Conservation (phyloP, 2,329 filamentous ascomycete species). For the Aspergillus uvarum region DNA sequence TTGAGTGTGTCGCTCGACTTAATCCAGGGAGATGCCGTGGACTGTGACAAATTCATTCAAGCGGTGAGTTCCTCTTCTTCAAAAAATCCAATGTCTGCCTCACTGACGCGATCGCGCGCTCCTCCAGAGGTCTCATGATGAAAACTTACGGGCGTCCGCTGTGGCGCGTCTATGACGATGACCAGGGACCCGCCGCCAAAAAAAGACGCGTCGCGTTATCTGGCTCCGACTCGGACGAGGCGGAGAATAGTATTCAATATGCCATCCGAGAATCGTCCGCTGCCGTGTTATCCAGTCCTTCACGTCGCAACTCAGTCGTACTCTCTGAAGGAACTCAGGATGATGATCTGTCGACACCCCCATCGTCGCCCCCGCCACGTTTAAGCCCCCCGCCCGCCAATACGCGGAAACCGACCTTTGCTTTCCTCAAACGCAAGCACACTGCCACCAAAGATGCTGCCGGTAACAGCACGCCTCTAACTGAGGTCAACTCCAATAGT, state of each 20-base stretch:
- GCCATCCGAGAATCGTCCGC: conserved; percentile 51
- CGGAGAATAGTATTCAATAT: conserved; percentile 48
- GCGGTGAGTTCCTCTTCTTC: conserved; percentile 37
- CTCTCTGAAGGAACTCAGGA: conserved; percentile 46
- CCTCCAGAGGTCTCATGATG: conserved; percentile 49
- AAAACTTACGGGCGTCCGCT: conserved; percentile 51
- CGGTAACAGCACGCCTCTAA: conserved; percentile 37
- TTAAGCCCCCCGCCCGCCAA: conserved; percentile 44
- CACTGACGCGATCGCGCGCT: conserved; percentile 2
- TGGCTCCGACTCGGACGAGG: conserved; percentile 40
- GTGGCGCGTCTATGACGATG: conserved; percentile 50
- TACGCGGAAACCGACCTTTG: conserved; percentile 51
- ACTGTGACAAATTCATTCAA: conserved; percentile 54
- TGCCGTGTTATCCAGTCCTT: conserved; percentile 47
- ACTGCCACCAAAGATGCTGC: conserved; percentile 30
- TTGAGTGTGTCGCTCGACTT: conserved; percentile 8
- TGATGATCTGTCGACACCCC: conserved; percentile 50
- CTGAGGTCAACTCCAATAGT: conserved; percentile 48
- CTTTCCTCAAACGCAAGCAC: conserved; percentile 50
- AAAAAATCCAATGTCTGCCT: conserved; percentile 6
- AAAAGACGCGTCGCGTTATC: conserved; percentile 44
- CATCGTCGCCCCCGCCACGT: conserved; percentile 53
- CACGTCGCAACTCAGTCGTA: conserved; percentile 47
- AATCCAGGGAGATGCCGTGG: conserved; percentile 47
- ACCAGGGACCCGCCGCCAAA: conserved; percentile 44